phyloP scores from a whole-genome alignment of 179 eudicot species.

The Gypsophila paniculata region DNA sequence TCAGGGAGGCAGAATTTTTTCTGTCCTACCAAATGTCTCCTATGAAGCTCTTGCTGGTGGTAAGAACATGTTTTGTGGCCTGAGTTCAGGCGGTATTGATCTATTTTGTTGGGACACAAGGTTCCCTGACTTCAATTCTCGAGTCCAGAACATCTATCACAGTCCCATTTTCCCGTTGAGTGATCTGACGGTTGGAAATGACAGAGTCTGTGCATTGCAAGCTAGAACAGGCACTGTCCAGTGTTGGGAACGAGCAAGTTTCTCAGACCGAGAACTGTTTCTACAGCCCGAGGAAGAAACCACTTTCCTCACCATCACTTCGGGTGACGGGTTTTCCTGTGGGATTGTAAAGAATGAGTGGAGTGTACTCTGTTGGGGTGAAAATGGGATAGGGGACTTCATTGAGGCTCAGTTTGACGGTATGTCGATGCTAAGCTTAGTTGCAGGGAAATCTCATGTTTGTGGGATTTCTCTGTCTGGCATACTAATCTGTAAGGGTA shows the following conservation, averaged over 20 bases:
- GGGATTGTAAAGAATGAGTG: conserved; percentile 35
- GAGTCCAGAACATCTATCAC: conserved; percentile 31
- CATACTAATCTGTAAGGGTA: conserved; percentile 42
- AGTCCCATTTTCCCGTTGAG: conserved; percentile 24
- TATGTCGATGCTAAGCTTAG: conserved; percentile 40
- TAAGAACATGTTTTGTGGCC: conserved; percentile 43
- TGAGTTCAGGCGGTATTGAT: conserved; percentile 39
- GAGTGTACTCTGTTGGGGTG: conserved; percentile 52
- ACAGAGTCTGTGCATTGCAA: conserved; percentile 43
- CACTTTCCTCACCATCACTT: conserved; percentile 32
- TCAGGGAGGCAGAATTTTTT: conserved; percentile 21
- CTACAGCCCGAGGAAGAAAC: conserved; percentile 22
- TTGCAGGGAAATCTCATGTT: conserved; percentile 49
- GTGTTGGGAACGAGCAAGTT: conserved; percentile 37
- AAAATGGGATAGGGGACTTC: conserved; percentile 33
- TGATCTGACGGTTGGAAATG: conserved; percentile 34
- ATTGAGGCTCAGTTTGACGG: conserved; percentile 40
- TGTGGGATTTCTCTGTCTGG: conserved; percentile 49
- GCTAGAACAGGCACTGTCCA: conserved; percentile 22
- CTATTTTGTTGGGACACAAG: conserved; percentile 51
- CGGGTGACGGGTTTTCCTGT: conserved; percentile 52
- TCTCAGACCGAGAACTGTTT: conserved; percentile 11
- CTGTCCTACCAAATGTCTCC: conserved; percentile 36
- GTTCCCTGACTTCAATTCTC: conserved; percentile 20
- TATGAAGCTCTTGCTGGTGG: conserved; percentile 54